Base-by-base conservation (phyloP, 2,329 filamentous ascomycete genomes). In the Fusarium sp. region DNA sequence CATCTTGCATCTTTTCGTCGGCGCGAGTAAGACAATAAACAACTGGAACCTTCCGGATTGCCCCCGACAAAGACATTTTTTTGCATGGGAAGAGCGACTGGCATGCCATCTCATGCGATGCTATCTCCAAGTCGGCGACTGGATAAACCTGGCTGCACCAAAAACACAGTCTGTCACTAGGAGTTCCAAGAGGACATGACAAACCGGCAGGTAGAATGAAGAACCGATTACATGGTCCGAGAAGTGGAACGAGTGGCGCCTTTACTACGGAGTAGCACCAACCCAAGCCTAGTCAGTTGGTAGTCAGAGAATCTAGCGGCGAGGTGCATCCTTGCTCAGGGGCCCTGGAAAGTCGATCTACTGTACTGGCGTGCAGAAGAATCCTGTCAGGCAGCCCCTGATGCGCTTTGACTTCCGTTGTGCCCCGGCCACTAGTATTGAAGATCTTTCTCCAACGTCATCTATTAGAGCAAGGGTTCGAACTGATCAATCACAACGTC, bases 201-300 rank as follows among this genome's bases (percentile, higher is more conserved):
- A 39, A 39, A 24, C n/a, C 24, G 6, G 24, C 22, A 27, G 35
- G 24, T 16, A 41, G 22, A 27, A 43, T 24, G 57, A 27, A 43
- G 57, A 31, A 29, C 37, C 10, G 37, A 39, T 59, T 59, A 27
- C 31, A 59, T 59, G 57, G 39, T 20, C 57, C 37, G 57, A 43
- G 22, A 43, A 60, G 57, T 60, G 57, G 57, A 58, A 60, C 57
- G 37, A 43, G 57, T 43, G 57, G 57, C 57, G 37, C 57, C 50
- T 14, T 13, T 14, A 31, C 27, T 33, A 33, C 18, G 27, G n/a
- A 20, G 24, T 43, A 29, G 37, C 11, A 31, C 37, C 57, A 27
- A 29, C 18, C n/a, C 27, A 60, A 20, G 37, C 39, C 57, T 29
- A 29, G 57, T 45, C 37, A 45, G 22, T 20, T 60, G 39, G 18